Evolutionary conservation across 257 asterid genomes (phyloP).

Genomic region (Solanum arcanum): DNA sequence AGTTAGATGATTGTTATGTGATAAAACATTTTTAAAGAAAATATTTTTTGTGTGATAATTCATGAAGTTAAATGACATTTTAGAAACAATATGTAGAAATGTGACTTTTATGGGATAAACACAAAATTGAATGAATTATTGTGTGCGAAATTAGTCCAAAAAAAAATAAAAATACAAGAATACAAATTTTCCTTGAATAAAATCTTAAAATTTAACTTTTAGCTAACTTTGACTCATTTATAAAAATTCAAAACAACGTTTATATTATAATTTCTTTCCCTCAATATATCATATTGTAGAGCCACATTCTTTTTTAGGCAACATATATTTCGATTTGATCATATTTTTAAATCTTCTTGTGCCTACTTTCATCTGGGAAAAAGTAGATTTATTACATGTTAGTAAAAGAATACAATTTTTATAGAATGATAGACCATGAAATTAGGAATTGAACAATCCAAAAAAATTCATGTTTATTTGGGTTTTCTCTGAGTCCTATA

Average conservation of each 20-base stretch:
- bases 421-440: neutral
- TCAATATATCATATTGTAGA: too few species aligned
- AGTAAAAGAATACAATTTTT: neutral
- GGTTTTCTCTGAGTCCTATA: neutral
- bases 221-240: too few species aligned
- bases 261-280: too few species aligned
- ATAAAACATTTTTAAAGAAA: too few species aligned
- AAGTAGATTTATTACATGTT: too few species aligned
- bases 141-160: neutral
- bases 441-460: neutral
- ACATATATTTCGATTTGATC: too few species aligned
- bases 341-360: too few species aligned
- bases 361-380: too few species aligned
- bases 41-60: neutral
- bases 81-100: too few species aligned
- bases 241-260: too few species aligned
- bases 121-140: too few species aligned
- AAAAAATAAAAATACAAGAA: neutral
- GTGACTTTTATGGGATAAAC: neutral
- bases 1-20: too few species aligned
- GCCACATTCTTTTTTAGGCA: neutral
- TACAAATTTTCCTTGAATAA: neutral
- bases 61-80: neutral
- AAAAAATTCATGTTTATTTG: neutral
- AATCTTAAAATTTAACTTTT: neutral